Evolutionary conservation across 2,329 filamentous ascomycete species (phyloP).

Genomic region (Arthroderma uncinatum): DNA sequence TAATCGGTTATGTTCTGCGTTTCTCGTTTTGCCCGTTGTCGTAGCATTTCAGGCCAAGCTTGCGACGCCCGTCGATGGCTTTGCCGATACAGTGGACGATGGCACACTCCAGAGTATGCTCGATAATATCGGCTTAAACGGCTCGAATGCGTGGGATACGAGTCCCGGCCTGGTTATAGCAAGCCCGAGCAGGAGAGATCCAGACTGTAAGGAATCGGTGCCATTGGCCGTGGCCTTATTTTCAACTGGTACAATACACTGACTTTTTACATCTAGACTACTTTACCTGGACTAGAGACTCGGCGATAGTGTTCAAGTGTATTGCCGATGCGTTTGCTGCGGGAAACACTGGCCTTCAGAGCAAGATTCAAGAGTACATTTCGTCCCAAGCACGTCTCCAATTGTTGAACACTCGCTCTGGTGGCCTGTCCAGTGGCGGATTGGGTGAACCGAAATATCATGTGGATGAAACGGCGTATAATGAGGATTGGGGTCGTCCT

Average conservation of each 20-base stretch:
- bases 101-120: constrained; percentile 45
- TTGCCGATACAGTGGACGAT: constrained; percentile 34
- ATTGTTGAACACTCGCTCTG: constrained; percentile 56
- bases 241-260: neutral
- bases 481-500: constrained; percentile 61
- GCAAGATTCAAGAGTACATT: constrained; percentile 56
- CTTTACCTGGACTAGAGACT: constrained; percentile 68
- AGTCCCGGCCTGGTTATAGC: constrained; percentile 44
- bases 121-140: constrained; percentile 46
- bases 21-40: constrained; percentile 3
- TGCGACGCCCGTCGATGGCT: constrained; percentile 9
- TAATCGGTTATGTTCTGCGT: constrained; percentile 1
- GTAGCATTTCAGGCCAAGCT: neutral
- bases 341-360: constrained; percentile 50
- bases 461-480: constrained; percentile 51
- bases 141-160: constrained; percentile 40
- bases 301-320: constrained; percentile 59
- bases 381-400: constrained; percentile 54
- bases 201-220: constrained; percentile 45
- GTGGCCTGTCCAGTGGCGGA: constrained; percentile 40
- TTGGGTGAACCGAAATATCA: constrained; percentile 65
- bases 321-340: constrained; percentile 57
- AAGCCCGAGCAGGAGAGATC: constrained; percentile 45
- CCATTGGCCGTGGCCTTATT: too few relatives aligned
- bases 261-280: constrained; percentile 45